A percentile compares a stretch with the other conserved stretches of the same genome.
Evolutionary conservation across 108 stramenopile species (phyloP).

Genomic region (Nitzschia sp.): DNA sequence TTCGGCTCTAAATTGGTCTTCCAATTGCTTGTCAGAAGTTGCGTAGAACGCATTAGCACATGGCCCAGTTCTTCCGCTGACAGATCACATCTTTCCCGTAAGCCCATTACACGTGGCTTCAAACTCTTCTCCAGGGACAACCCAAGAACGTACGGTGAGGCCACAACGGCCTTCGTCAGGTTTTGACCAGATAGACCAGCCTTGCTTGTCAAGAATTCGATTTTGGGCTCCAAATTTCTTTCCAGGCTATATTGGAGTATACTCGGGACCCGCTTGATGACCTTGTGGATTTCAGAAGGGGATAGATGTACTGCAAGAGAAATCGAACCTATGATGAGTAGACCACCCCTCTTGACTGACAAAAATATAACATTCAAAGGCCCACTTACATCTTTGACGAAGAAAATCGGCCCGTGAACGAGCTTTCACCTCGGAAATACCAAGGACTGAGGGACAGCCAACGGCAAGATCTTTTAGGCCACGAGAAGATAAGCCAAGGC

Average conservation of each 20-base stretch:
- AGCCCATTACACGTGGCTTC: slow-evolving; percentile 31
- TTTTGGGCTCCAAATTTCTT: slow-evolving; percentile 45
- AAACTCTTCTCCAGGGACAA: slow-evolving; percentile 47
- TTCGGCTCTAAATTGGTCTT: slow-evolving; percentile 49
- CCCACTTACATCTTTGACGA: slow-evolving; percentile 36
- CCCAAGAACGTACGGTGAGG: slow-evolving; percentile 46
- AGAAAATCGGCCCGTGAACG: slow-evolving; percentile 43
- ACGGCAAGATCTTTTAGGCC: slow-evolving; percentile 36
- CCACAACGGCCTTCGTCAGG: slow-evolving; percentile 31
- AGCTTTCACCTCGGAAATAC: slow-evolving; percentile 35
- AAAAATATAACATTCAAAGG: no score
- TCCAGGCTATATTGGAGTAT: slow-evolving; percentile 47
- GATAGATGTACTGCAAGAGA: slow-evolving; percentile 37
- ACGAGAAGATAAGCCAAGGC: slow-evolving; percentile 30
- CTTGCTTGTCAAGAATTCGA: slow-evolving; percentile 39
- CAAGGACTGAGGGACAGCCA: slow-evolving; percentile 51
- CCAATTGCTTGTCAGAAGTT: slow-evolving; percentile 36
- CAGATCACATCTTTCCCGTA: slow-evolving; percentile 38
- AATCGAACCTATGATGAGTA: no score
- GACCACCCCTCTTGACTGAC: no score
- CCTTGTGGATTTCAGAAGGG: slow-evolving; percentile 21
- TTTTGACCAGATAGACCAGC: slow-evolving; percentile 24
- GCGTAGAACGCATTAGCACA: slow-evolving; percentile 38
- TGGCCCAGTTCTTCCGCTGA: slow-evolving; percentile 34
- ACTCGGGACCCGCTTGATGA: slow-evolving; percentile 45